Conservation (phyloP, 2,329 filamentous ascomycete species). For the Apiospora aurea region DNA sequence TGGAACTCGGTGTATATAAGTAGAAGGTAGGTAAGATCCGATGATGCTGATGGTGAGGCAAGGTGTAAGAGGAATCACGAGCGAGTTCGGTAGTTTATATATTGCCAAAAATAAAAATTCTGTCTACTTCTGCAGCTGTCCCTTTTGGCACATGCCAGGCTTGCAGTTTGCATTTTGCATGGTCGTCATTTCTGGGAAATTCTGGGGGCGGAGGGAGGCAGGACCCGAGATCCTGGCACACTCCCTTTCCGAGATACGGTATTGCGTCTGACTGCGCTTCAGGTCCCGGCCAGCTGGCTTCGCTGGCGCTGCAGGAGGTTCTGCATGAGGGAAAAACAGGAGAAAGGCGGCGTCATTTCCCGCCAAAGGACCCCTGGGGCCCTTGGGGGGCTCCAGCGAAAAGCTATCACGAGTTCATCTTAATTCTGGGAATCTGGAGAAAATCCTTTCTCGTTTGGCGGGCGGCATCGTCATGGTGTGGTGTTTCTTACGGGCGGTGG, state of each 20-base stretch:
- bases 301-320: neutral
- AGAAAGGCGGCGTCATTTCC: neutral
- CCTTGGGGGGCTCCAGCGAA: neutral
- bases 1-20: neutral
- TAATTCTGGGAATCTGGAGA: conserved; percentile 20
- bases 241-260: neutral
- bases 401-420: conserved; percentile 9
- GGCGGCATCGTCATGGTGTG: neutral
- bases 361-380: neutral
- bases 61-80: conserved; percentile 1
- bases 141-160: conserved; percentile 12
- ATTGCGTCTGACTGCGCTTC: neutral
- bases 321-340: conserved; percentile 9
- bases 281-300: neutral
- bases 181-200: neutral
- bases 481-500: neutral
- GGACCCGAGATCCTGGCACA: conserved; percentile 14
- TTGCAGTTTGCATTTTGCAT: conserved; percentile 11
- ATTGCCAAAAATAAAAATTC: neutral
- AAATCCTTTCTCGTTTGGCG: conserved; percentile 11
- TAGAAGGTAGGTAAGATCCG: neutral
- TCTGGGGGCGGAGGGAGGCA: conserved; percentile 17
- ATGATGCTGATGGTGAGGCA: neutral
- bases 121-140: neutral
- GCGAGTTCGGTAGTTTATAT: conserved; percentile 14